These are phyloP conservation scores for Blastocystis sp. DNA, from an alignment of 352 stramenopile genomes.

Conservation along the genomic window DNA sequence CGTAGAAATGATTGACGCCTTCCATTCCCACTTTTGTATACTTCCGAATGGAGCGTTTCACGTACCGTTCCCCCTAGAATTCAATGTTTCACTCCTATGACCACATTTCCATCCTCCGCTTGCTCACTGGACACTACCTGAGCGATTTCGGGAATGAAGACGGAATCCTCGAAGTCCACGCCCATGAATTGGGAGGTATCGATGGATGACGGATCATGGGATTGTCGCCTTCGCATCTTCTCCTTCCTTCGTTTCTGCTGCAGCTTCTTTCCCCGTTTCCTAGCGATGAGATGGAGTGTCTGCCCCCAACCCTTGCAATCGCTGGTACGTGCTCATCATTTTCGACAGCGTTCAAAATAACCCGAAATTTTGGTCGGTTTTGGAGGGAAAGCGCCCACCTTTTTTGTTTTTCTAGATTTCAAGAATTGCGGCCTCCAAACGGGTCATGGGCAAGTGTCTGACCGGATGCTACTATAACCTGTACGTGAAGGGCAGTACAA, in stretches of 20 bases:
- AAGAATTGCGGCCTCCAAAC: no score
- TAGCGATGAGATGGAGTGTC: neutral
- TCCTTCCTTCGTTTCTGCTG: slow-evolving; percentile 32
- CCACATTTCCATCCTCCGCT: neutral
- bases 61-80: slow-evolving; percentile 33
- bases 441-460: neutral
- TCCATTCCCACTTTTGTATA: slow-evolving; percentile 16
- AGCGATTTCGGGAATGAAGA: slow-evolving; percentile 26
- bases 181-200: slow-evolving; percentile 22
- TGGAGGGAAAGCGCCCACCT: neutral
- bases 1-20: slow-evolving; percentile 35
- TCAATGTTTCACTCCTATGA: neutral
- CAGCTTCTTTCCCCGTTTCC: slow-evolving; percentile 41
- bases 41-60: neutral
- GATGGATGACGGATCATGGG: neutral
- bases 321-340: slow-evolving; percentile 48
- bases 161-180: slow-evolving; percentile 51
- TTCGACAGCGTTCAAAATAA: no score
- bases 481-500: neutral
- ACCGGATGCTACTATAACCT: slow-evolving; percentile 8
- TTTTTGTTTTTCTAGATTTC: neutral
- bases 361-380: neutral
- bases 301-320: slow-evolving; percentile 20
- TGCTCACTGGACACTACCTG: neutral
- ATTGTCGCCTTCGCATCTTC: neutral